A percentile compares a stretch with the other conserved stretches of the same genome.
Conservation (phyloP, 768 basidiomycete genomes). For the Suillus lakei region DNA sequence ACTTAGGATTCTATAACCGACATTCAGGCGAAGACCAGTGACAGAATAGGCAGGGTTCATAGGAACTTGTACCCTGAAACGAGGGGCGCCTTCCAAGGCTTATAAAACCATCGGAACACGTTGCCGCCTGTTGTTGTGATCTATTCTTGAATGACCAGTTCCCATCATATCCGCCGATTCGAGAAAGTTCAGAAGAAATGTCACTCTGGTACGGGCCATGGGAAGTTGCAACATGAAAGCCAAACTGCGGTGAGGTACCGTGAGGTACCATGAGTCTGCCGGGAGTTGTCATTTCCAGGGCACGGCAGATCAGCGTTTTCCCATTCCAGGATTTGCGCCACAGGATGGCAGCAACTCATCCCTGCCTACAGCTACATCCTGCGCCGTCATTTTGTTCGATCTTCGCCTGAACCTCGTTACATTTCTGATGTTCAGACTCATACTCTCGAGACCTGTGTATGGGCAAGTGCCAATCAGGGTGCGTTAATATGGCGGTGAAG, state of each 20-base stretch:
- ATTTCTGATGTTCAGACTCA: neutral
- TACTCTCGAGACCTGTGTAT: neutral
- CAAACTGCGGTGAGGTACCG: neutral
- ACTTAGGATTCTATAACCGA: neutral
- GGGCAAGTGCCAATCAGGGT: slow-evolving; percentile 5
- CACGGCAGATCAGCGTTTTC: neutral
- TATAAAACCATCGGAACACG: neutral
- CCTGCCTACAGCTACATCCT: neutral
- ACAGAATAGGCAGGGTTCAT: slow-evolving; percentile 1
- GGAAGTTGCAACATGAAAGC: neutral
- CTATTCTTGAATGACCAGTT: neutral
- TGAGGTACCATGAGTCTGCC: neutral
- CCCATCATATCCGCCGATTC: neutral
- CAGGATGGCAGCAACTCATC: neutral
- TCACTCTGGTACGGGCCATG: neutral
- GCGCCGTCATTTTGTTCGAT: neutral
- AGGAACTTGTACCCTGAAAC: slow-evolving; percentile 2
- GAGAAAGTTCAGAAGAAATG: neutral
- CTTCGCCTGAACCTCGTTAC: neutral
- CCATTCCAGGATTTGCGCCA: neutral
- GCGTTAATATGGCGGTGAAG: neutral
- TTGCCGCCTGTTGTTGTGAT: neutral
- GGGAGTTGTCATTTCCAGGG: neutral
- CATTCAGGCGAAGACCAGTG: neutral
- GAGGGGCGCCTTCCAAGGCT: neutral